These are phyloP conservation scores for Platanus orientalis DNA, from an alignment of 164 flowering plant genomes.

Conservation along the genomic window DNA sequence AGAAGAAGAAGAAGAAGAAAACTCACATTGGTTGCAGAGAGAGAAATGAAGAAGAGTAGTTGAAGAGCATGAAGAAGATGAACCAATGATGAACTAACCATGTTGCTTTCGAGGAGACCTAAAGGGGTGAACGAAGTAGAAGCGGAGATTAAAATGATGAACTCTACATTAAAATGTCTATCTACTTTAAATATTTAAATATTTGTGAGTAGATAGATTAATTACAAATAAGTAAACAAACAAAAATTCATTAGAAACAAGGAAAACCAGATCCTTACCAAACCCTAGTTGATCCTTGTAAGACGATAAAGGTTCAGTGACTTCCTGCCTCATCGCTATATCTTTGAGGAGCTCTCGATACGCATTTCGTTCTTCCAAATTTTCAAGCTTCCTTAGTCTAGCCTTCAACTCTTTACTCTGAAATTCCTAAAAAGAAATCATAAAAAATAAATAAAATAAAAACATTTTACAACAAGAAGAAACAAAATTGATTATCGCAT, in stretches of 20 bases:
- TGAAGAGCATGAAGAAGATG: constrained; percentile 3
- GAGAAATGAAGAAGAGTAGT: background rate
- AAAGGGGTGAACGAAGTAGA: too few species aligned
- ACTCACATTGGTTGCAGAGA: constrained; percentile 19
- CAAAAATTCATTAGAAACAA: background rate
- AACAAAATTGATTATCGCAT: background rate
- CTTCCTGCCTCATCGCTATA: constrained; percentile 47
- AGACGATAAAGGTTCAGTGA: constrained; percentile 72
- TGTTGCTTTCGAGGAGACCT: background rate
- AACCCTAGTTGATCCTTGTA: constrained; percentile 89
- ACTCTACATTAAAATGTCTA: too few species aligned
- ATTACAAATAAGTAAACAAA: too few species aligned
- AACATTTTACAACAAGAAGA: constrained; percentile 7
- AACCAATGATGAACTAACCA: background rate
- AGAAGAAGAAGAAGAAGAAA: background rate
- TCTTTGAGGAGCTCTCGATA: constrained; percentile 83
- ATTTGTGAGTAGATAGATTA: too few species aligned
- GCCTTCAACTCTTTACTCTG: constrained; percentile 79
- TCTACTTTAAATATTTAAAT: too few species aligned
- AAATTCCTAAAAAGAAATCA: constrained; percentile 8
- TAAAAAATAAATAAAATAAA: background rate
- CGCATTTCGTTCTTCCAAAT: constrained; percentile 61
- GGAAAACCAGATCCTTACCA: constrained; percentile 37
- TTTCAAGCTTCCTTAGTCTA: constrained; percentile 64
- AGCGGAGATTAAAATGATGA: too few species aligned